Evolutionary conservation across 2,329 filamentous ascomycete species (phyloP).

Genomic region (Fusarium dlaminii): DNA sequence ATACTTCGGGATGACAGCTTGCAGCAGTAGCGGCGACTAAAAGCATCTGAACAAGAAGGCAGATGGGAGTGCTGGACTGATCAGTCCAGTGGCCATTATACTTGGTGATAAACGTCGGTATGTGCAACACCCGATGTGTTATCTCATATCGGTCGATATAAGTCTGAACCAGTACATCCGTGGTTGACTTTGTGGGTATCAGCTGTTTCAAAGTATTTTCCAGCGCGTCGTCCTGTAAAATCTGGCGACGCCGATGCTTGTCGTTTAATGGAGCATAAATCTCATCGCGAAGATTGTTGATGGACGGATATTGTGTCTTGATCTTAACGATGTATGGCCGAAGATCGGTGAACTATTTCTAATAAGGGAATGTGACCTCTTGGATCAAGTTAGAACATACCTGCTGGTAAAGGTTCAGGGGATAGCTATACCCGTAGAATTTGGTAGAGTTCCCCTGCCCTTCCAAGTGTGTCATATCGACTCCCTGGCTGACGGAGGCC

Average conservation of each 20-base stretch:
- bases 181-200: background rate
- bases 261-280: background rate
- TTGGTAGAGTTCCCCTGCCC: background rate
- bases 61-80: background rate
- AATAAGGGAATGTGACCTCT: fast-evolving
- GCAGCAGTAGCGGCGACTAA: background rate
- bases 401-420: background rate
- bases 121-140: background rate
- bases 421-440: background rate
- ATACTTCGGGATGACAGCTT: background rate
- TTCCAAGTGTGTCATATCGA: background rate
- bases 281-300: background rate
- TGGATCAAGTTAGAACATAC: background rate
- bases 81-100: background rate
- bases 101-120: background rate
- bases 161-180: background rate
- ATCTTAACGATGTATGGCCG: background rate
- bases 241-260: no score
- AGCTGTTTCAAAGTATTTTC: background rate
- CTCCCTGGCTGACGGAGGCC: fast-evolving
- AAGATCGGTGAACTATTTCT: background rate
- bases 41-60: background rate
- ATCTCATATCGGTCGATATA: background rate
- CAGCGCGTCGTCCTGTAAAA: background rate
- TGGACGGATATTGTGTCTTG: background rate